Evolutionary conservation across 805 yeast species (phyloP).

Genomic region (Priceomyces carsonii): DNA sequence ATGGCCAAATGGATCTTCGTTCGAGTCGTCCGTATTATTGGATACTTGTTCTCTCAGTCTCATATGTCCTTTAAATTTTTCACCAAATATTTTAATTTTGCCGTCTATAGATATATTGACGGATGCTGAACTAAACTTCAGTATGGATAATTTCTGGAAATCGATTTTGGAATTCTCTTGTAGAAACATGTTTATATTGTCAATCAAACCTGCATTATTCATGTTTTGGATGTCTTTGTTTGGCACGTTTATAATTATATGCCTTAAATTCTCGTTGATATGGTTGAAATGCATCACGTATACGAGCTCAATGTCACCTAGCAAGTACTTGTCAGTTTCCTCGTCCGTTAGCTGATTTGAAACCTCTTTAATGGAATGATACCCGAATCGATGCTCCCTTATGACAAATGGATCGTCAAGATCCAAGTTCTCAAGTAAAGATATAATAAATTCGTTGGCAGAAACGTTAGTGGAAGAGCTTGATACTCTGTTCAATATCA

Average conservation of each 20-base stretch:
- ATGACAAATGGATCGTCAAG: slow-evolving; percentile 10
- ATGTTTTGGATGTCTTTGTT: slow-evolving; percentile 14
- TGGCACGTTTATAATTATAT: slow-evolving; percentile 24
- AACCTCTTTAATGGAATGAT: slow-evolving; percentile 9
- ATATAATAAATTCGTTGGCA: slow-evolving; percentile 2
- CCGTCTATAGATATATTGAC: slow-evolving; percentile 24
- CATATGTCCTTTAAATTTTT: too few species aligned
- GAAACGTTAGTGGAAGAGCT: slow-evolving; percentile 7
- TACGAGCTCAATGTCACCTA: slow-evolving; percentile 11
- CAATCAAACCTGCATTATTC: slow-evolving; percentile 10
- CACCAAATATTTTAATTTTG: slow-evolving; percentile 17
- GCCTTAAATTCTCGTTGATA: slow-evolving; percentile 17
- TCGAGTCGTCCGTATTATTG: too few species aligned
- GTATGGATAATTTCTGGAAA: slow-evolving; percentile 19
- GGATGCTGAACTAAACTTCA: slow-evolving; percentile 18
- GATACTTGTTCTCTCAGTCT: too few species aligned
- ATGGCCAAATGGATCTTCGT: not conserved
- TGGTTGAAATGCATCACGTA: slow-evolving; percentile 1
- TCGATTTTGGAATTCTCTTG: slow-evolving; percentile 19
- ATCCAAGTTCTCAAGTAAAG: slow-evolving; percentile 8
- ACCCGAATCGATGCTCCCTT: slow-evolving; percentile 7
- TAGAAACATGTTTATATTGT: slow-evolving; percentile 20
- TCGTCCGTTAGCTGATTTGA: slow-evolving; percentile 7
- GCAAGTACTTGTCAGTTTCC: slow-evolving; percentile 3
- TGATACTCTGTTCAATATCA: slow-evolving; percentile 10